Evolutionary conservation across 352 stramenopile species (phyloP).

Genomic region (Pilasporangium apinafurcum): DNA sequence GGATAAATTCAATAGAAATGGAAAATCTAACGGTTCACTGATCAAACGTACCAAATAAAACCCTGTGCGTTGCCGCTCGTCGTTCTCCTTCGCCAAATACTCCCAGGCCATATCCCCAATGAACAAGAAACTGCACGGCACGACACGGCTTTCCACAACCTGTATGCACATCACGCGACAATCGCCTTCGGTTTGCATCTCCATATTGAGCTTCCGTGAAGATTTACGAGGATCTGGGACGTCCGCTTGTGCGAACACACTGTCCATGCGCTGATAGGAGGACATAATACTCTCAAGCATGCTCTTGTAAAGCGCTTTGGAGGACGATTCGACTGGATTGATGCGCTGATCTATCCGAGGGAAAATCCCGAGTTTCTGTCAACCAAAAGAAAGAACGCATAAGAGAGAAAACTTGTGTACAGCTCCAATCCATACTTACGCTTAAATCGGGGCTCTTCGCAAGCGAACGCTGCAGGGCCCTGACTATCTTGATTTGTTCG

Average conservation of each 20-base stretch:
- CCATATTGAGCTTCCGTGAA: constrained; percentile 36
- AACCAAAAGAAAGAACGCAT: no score
- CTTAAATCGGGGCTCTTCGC: no score
- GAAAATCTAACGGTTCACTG: no score
- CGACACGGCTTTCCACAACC: constrained; percentile 24
- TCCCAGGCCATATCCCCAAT: constrained; percentile 25
- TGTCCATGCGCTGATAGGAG: constrained; percentile 20
- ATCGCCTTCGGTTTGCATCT: constrained; percentile 25
- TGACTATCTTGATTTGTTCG: constrained; percentile 28
- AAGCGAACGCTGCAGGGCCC: constrained; percentile 20
- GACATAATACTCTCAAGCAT: constrained; percentile 30
- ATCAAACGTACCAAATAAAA: constrained; percentile 33
- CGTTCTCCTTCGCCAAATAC: constrained; percentile 14
- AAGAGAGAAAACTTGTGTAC: no score
- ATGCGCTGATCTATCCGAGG: neutral
- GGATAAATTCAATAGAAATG: no score
- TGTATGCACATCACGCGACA: constrained; percentile 34
- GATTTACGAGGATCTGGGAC: constrained; percentile 8
- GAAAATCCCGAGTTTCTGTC: constrained; percentile 19
- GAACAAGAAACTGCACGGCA: constrained; percentile 22
- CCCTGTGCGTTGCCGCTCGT: constrained; percentile 8
- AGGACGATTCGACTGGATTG: no score
- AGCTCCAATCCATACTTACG: no score
- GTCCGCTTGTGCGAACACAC: constrained; percentile 19
- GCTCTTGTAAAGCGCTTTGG: constrained; percentile 22